These are phyloP conservation scores for Aspergillus ibericus DNA, from an alignment of 2,329 filamentous ascomycete species.

Conservation along the genomic window DNA sequence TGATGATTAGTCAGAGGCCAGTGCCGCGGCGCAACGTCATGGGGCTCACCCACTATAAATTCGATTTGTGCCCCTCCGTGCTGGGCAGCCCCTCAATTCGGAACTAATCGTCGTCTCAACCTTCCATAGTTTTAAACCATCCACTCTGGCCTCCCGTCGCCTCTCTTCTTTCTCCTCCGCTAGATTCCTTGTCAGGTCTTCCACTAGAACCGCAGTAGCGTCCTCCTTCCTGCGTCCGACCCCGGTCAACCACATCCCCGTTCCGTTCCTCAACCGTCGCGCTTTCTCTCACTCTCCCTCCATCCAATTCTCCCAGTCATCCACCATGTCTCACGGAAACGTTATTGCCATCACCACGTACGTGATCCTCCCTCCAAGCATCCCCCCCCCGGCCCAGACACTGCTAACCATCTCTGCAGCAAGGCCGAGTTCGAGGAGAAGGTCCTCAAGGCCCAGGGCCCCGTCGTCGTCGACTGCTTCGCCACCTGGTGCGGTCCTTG, in stretches of 20 bases:
- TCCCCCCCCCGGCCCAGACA: neutral
- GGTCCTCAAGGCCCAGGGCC: slow-evolving; percentile 49
- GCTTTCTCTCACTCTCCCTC: slow-evolving; percentile 31
- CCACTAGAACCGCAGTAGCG: slow-evolving; percentile 13
- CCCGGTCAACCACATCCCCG: slow-evolving; percentile 4
- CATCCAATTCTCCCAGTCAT: slow-evolving; percentile 45
- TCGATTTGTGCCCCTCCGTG: slow-evolving; percentile 24
- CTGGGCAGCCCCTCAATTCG: slow-evolving; percentile 19
- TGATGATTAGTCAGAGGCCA: slow-evolving; percentile 27
- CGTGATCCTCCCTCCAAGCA: slow-evolving; percentile 5
- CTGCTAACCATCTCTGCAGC: slow-evolving; percentile 39
- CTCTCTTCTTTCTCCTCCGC: slow-evolving; percentile 17
- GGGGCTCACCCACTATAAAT: slow-evolving; percentile 26
- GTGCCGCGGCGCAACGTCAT: slow-evolving; percentile 31
- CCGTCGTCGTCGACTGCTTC: slow-evolving; percentile 80
- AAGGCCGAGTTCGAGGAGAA: slow-evolving; percentile 60
- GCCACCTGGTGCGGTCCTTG: slow-evolving; percentile 94
- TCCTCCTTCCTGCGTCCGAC: slow-evolving; percentile 12
- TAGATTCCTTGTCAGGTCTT: slow-evolving; percentile 15
- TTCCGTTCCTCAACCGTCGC: slow-evolving; percentile 17
- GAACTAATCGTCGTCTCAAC: slow-evolving; percentile 19
- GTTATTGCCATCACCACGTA: slow-evolving; percentile 30
- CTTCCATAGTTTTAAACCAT: slow-evolving; percentile 25
- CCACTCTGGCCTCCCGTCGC: slow-evolving; percentile 27
- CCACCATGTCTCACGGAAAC: slow-evolving; percentile 29